Percentiles rank a stretch among this genome's conserved stretches.
Evolutionary conservation across 23 red algal species (phyloP).

Genomic region (Pyropia haitanensis): DNA sequence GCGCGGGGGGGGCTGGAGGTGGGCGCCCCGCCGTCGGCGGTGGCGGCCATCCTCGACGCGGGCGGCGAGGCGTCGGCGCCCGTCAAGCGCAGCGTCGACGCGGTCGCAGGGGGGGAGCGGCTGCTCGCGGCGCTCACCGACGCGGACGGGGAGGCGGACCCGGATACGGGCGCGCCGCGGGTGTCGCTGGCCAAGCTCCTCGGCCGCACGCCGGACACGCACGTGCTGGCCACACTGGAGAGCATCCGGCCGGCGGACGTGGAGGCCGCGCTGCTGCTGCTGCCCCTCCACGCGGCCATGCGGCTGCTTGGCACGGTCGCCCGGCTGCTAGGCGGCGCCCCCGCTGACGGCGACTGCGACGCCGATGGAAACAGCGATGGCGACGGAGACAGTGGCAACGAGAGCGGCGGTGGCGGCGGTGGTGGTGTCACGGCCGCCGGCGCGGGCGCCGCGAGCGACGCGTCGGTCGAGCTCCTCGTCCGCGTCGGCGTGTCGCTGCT

Average conservation of each 20-base stretch:
- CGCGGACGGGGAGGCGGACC: conserved; percentile 33
- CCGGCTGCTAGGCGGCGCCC: conserved; percentile 8
- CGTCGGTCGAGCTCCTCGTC: conserved; percentile 21
- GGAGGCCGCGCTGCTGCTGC: conserved; percentile 41
- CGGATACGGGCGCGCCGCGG: conserved; percentile 14
- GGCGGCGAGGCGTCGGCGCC: conserved; percentile 35
- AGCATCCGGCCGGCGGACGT: conserved; percentile 36
- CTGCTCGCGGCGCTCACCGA: conserved; percentile 60
- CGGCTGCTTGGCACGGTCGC: conserved; percentile 14
- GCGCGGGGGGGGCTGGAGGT: not conserved
- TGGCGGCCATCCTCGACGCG: not conserved
- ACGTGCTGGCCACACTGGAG: conserved; percentile 36
- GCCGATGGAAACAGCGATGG: not conserved
- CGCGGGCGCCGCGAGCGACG: not conserved
- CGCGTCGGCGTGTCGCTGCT: conserved; percentile 21
- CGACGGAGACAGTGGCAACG: conserved; percentile 2
- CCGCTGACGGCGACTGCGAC: not conserved
- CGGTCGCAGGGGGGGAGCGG: conserved; percentile 46
- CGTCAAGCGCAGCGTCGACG: conserved; percentile 64
- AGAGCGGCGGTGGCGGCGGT: not conserved
- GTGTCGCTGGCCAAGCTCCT: conserved; percentile 22
- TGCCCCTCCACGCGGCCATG: conserved; percentile 17
- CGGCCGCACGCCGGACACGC: conserved; percentile 25
- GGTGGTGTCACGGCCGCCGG: not conserved
- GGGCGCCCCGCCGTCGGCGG: not conserved